These are phyloP conservation scores for Magnusiomyces fungicola DNA, from an alignment of 1,139 yeast genomes.

Conservation along the genomic window DNA sequence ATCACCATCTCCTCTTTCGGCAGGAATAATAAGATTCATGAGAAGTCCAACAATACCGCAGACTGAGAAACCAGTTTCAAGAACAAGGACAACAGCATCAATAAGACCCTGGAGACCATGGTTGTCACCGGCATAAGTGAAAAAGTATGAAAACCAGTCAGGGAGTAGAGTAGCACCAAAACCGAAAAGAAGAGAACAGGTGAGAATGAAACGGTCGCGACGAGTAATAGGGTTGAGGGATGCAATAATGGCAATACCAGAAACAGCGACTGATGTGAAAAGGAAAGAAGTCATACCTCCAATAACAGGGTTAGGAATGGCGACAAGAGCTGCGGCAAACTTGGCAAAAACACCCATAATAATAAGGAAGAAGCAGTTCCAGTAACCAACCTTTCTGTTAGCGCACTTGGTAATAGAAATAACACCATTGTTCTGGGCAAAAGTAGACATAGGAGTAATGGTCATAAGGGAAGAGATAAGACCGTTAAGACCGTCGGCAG, in stretches of 20 bases:
- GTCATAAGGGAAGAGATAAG: constrained; percentile 56
- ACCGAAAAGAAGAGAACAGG: constrained; percentile 71
- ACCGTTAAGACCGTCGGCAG: constrained; percentile 72
- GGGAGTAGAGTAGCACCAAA: constrained; percentile 71
- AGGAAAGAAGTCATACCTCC: constrained; percentile 93
- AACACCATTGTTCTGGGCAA: constrained; percentile 93
- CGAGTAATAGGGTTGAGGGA: constrained; percentile 64
- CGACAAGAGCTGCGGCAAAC: constrained; percentile 80
- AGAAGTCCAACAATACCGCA: constrained; percentile 72
- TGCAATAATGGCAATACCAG: constrained; percentile 77
- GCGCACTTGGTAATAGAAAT: constrained; percentile 88
- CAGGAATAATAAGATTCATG: constrained; percentile 65
- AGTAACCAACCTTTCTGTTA: constrained; percentile 74
- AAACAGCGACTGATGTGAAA: constrained; percentile 81
- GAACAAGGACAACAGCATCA: constrained; percentile 71
- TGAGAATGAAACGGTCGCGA: constrained; percentile 78
- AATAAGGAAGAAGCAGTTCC: constrained; percentile 77
- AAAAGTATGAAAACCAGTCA: constrained; percentile 65
- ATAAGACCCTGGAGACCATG: constrained; percentile 58
- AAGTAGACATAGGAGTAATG: constrained; percentile 76
- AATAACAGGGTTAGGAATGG: constrained; percentile 76
- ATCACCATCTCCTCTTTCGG: constrained; percentile 52
- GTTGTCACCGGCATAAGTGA: constrained; percentile 69
- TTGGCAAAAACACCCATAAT: constrained; percentile 84
- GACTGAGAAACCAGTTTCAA: constrained; percentile 84